A percentile compares a stretch with the other conserved stretches of the same genome.
Conservation (phyloP, 768 basidiomycete genomes). For the Hericium rajendrae region DNA sequence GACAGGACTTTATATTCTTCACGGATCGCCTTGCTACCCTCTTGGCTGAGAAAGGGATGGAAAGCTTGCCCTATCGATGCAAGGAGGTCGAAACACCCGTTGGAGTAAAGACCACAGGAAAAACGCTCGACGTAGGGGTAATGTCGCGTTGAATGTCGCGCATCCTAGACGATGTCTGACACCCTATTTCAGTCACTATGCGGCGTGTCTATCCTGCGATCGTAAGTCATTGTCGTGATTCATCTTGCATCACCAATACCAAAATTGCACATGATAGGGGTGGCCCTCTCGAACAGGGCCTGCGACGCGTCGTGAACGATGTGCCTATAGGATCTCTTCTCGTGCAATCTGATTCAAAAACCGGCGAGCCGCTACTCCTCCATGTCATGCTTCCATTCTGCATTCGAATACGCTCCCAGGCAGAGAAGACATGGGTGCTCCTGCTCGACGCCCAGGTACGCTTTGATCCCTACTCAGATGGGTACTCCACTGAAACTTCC, state of each 20-base stretch:
- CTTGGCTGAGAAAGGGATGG: slow-evolving; percentile 77
- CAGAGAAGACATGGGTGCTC: slow-evolving; percentile 71
- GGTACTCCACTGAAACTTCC: neutral
- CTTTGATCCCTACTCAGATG: neutral
- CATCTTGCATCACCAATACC: neutral
- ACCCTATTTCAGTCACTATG: slow-evolving; percentile 51
- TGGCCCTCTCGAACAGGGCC: slow-evolving; percentile 83
- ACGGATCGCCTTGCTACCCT: slow-evolving; percentile 79
- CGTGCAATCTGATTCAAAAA: slow-evolving; percentile 76
- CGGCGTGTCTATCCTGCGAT: slow-evolving; percentile 83
- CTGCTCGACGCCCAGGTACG: slow-evolving; percentile 80
- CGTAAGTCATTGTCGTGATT: slow-evolving; percentile 38
- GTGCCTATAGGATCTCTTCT: slow-evolving; percentile 82
- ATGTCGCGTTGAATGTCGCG: slow-evolving; percentile 2
- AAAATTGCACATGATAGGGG: slow-evolving; percentile 42
- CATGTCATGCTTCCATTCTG: slow-evolving; percentile 71
- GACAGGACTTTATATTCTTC: slow-evolving; percentile 91
- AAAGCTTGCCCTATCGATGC: slow-evolving; percentile 62
- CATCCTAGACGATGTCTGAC: too few species aligned
- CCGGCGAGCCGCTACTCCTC: slow-evolving; percentile 83
- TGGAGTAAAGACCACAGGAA: slow-evolving; percentile 45
- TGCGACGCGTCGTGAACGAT: slow-evolving; percentile 81
- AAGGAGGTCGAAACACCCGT: slow-evolving; percentile 62
- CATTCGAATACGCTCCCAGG: slow-evolving; percentile 55
- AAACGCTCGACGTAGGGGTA: slow-evolving; percentile 53